Evolutionary conservation across 2,329 filamentous ascomycete species (phyloP), one percentile per base, ranked within the genome.

Genomic region (Periconia sp.): DNA sequence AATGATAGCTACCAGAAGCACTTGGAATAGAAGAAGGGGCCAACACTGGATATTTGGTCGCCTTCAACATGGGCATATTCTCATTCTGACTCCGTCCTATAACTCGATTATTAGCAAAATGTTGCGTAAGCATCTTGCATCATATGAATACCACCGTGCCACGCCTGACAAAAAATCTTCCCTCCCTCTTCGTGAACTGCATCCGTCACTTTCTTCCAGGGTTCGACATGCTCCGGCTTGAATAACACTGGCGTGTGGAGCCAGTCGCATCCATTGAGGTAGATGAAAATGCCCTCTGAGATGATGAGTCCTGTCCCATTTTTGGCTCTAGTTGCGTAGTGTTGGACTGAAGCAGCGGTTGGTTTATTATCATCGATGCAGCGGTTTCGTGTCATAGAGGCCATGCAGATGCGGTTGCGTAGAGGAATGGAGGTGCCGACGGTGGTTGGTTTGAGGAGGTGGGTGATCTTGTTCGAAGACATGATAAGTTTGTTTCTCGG

Each of bases 351-450:
- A 2, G 60, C 56, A 9, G 41, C 45, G 14, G 54, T 58, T 1
- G 62, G 62, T 20, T 59, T 64, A 44, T 55, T 54, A 53, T 53
- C 20, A 11, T 65, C 58, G 1, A 59, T 50, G 42, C 61, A 63
- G 14, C 63, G 64, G 33, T 68, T 68, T 14, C 65, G 62, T 2
- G 65, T 66, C 58, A 68, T 58, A 3, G 65, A 60, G n/a, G 56
- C 59, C 61, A 68, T 68, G 14, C 46, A 56, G 19, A 66, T 54
- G 11, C 64, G 61, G 44, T 64, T 54, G 3, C 51, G 45, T 5
- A 57, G 52, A 2, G 30, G 33, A 1, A 57, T 23, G 1, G 45
- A 27, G 17, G 17, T 13, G 3, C 14, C 17, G 2, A 43, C 3
- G 6, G 17, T n/a, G 20, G 17, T 13, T n/a, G 41, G 41, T 23